Evolutionary conservation across 805 yeast genomes (phyloP).

Genomic region (Barnettozyma wickerhamii): DNA sequence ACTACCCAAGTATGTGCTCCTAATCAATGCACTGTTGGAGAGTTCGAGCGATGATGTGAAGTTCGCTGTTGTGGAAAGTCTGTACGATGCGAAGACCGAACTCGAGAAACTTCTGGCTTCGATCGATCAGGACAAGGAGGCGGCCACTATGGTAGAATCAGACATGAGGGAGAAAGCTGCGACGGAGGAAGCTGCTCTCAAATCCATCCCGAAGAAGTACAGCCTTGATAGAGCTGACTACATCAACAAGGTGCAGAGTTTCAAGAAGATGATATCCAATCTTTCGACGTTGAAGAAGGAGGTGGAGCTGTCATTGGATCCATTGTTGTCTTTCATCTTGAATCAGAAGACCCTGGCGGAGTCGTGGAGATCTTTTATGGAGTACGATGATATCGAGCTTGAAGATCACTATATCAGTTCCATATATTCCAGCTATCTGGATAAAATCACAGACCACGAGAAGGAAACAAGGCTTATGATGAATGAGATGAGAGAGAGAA

Average conservation of each 20-base stretch:
- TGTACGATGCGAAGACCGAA: constrained; percentile 17
- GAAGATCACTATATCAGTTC: constrained; percentile 24
- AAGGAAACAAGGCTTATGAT: constrained; percentile 25
- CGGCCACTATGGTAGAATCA: background rate
- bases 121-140: constrained; percentile 3
- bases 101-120: constrained; percentile 15
- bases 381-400: constrained; percentile 17
- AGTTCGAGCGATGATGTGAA: constrained; percentile 10
- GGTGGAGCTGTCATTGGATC: constrained; percentile 13
- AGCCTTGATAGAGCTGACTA: constrained; percentile 5
- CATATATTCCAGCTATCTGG: constrained; percentile 25
- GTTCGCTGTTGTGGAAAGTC: constrained; percentile 10
- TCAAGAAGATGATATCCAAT: constrained; percentile 9
- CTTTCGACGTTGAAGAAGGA: constrained; percentile 19
- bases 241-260: constrained; percentile 5
- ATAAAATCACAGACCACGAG: constrained; percentile 26
- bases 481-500: constrained; percentile 23
- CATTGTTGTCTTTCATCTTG: constrained; percentile 8
- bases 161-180: background rate
- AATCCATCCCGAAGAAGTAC: background rate
- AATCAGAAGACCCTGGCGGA: constrained; percentile 18
- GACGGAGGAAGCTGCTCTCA: background rate
- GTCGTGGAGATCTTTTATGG: constrained; percentile 28
- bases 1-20: constrained; percentile 20
- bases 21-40: constrained; percentile 17